Conservation (phyloP, 2,329 filamentous ascomycete genomes). For the Ceratocystis eucalypticola region DNA sequence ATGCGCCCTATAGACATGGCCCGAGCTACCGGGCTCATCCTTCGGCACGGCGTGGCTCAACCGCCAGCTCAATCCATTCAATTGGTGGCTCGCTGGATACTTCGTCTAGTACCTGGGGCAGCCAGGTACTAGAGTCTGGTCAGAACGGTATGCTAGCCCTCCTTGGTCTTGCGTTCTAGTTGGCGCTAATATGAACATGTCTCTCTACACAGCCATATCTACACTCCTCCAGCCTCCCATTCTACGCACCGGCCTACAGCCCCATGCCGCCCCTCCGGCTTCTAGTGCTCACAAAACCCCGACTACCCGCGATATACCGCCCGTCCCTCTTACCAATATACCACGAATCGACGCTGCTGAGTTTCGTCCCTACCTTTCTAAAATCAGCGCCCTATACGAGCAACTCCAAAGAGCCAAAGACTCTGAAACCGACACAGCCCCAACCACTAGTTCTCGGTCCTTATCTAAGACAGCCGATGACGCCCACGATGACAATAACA, state of each 20-base stretch:
- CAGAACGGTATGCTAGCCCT: slow-evolving; percentile 56
- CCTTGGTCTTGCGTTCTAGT: not conserved
- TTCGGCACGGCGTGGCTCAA: slow-evolving; percentile 52
- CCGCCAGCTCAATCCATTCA: slow-evolving; percentile 75
- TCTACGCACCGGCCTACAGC: slow-evolving; percentile 70
- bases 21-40: slow-evolving; percentile 32
- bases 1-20: slow-evolving; percentile 9
- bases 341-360: slow-evolving; percentile 63
- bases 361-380: slow-evolving; percentile 71
- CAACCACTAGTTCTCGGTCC: slow-evolving; percentile 23
- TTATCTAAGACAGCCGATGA: slow-evolving; percentile 28
- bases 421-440: slow-evolving; percentile 48
- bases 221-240: slow-evolving; percentile 86
- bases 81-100: slow-evolving; percentile 73
- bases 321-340: slow-evolving; percentile 81
- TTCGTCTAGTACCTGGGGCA: slow-evolving; percentile 41
- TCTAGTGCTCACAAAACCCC: slow-evolving; percentile 69
- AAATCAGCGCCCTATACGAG: slow-evolving; percentile 79
- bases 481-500: slow-evolving; percentile 20
- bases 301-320: slow-evolving; percentile 79
- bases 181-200: not conserved
- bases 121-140: slow-evolving; percentile 53
- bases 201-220: slow-evolving; percentile 56
- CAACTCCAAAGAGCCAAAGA: slow-evolving; percentile 75
- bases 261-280: slow-evolving; percentile 56